Percentiles rank a stretch among this genome's conserved stretches.
phyloP scores from a whole-genome alignment of 306 rosid species.

The Rosa rugosa region DNA sequence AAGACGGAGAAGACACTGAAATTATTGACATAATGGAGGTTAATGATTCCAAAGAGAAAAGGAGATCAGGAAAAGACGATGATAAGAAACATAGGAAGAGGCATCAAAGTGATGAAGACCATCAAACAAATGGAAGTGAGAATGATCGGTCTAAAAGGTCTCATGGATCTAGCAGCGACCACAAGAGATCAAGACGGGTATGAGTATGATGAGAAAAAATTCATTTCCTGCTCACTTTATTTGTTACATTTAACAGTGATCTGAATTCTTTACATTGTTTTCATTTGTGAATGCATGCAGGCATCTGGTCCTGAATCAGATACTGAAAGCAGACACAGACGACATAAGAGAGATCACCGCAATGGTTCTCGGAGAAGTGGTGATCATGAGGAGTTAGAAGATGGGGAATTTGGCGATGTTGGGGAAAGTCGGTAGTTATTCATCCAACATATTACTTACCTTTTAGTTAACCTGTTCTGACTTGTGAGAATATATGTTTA shows the following conservation, averaged over 20 bases:
- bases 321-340: constrained; percentile 65
- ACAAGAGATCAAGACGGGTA: constrained; percentile 80
- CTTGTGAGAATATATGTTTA: constrained; percentile 18
- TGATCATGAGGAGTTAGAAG: constrained; percentile 67
- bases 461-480: not conserved
- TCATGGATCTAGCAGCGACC: constrained; percentile 59
- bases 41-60: constrained; percentile 54
- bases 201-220: constrained; percentile 43
- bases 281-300: constrained; percentile 46
- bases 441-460: constrained; percentile 11
- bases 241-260: constrained; percentile 15
- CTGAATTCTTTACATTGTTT: not conserved
- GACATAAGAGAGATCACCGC: constrained; percentile 76
- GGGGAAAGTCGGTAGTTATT: constrained; percentile 59
- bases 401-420: constrained; percentile 73
- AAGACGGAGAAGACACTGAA: constrained; percentile 62
- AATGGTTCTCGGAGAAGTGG: constrained; percentile 60
- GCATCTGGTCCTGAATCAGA: constrained; percentile 71
- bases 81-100: constrained; percentile 58
- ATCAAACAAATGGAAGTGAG: constrained; percentile 49
- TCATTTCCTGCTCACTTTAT: constrained; percentile 11
- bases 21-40: constrained; percentile 49
- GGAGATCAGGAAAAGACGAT: constrained; percentile 48
- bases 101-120: constrained; percentile 61
- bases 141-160: constrained; percentile 65